Conservation (phyloP, 805 yeast genomes). For the Naumovozyma dairenensis region DNA sequence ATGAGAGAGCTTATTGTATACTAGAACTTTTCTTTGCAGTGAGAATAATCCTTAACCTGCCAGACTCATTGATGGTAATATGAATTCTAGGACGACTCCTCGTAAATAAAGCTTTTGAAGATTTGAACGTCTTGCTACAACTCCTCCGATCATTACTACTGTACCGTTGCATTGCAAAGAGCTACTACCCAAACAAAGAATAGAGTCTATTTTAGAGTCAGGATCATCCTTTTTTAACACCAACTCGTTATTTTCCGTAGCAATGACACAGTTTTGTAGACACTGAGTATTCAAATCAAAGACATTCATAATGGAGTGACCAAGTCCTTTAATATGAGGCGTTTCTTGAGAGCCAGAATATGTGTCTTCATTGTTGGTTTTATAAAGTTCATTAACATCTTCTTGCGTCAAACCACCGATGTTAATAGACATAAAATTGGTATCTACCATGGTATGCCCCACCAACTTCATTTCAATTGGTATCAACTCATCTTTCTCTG, state of each 20-base stretch:
- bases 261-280: constrained; percentile 9
- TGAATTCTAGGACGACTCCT: constrained; percentile 23
- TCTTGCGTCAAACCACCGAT: constrained; percentile 23
- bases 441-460: constrained; percentile 22
- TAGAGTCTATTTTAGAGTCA: not conserved
- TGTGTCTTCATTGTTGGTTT: constrained; percentile 1
- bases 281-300: constrained; percentile 18
- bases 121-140: constrained; percentile 9
- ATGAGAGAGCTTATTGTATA: too few relatives aligned
- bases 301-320: constrained; percentile 13
- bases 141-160: constrained; percentile 22
- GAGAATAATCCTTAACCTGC: constrained; percentile 10
- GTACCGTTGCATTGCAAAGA: constrained; percentile 15
- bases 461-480: constrained; percentile 17
- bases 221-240: not conserved
- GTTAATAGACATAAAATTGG: constrained; percentile 17
- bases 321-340: constrained; percentile 3
- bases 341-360: not conserved
- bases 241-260: not conserved
- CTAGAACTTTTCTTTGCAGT: too few relatives aligned
- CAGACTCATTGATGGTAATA: constrained; percentile 22
- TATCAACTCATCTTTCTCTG: constrained; percentile 11
- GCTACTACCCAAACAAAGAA: constrained; percentile 10
- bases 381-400: constrained; percentile 14
- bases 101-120: constrained; percentile 15